Percentiles rank a stretch among this genome's conserved stretches.
phyloP scores from a whole-genome alignment of 441 rosid genomes.

The Arabidopsis lyrata region DNA sequence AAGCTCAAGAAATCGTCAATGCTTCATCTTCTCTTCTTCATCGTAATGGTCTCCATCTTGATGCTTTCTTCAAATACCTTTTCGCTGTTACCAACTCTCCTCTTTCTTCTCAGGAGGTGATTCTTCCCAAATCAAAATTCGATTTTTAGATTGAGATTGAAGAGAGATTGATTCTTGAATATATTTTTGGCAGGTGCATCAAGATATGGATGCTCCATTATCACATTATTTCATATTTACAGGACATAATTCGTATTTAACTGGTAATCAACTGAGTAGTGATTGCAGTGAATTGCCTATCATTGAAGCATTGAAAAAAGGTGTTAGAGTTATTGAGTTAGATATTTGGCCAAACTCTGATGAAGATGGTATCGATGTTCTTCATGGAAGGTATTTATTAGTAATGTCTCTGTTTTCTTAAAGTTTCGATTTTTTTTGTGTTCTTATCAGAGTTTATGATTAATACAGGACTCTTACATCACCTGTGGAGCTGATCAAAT shows the following conservation, averaged over 20 bases:
- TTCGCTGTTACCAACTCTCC: constrained; percentile 63
- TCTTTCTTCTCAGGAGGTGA: constrained; percentile 64
- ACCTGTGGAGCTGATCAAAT: constrained; percentile 82
- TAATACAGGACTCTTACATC: constrained; percentile 77
- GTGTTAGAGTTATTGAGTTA: constrained; percentile 92
- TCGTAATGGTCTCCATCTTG: constrained; percentile 66
- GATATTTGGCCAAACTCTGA: constrained; percentile 93
- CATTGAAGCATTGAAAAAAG: constrained; percentile 68
- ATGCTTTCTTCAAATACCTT: constrained; percentile 80
- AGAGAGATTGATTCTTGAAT: neutral
- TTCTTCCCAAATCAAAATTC: neutral
- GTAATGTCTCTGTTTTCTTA: neutral
- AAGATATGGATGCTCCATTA: constrained; percentile 83
- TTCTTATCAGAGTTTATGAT: neutral
- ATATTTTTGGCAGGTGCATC: constrained; percentile 61
- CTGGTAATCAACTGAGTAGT: constrained; percentile 93
- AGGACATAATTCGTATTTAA: constrained; percentile 91
- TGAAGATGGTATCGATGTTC: constrained; percentile 75
- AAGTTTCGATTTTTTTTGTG: neutral
- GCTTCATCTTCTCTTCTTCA: constrained; percentile 57
- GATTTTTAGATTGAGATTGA: neutral
- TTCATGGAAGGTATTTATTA: constrained; percentile 80
- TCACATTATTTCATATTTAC: constrained; percentile 88
- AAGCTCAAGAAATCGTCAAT: constrained; percentile 71
- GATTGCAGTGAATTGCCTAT: constrained; percentile 91